Evolutionary conservation across 352 stramenopile species (phyloP), one percentile per base, ranked within the genome.

Genomic region (Phytopythium delawarense): DNA sequence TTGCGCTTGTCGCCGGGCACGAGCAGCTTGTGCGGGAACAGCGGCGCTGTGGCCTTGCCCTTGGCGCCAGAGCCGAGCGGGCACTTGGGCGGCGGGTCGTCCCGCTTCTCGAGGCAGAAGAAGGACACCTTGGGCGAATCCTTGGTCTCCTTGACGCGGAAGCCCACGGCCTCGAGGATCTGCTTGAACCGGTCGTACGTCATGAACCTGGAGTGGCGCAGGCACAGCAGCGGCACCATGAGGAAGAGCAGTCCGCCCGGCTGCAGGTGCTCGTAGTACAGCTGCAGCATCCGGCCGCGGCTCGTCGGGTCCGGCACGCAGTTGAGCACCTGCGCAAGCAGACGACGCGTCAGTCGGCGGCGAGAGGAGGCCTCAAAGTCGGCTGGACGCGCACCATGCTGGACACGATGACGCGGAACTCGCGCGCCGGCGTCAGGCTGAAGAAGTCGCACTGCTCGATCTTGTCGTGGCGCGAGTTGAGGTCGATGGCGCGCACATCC

Each of bases 391-490:
- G 21, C 40, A 75, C 80, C 84, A 98, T 98, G 20, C 91, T 97
- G 59, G 94, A 98, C 21, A 98, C 94, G 45, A 98, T 66, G 4
- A 97, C 87, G 56, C 98, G 87, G 70, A 96, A 98, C 53, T 84
- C 77, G 12, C 76, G 75, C 1, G 59, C 50, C 1, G 90, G 76
- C 52, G 72, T 56, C 18, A 98, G 73, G 20, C 78, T 84, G 64
- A 98, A 97, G 65, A 98, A 98, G 69, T 98, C 92, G 44, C 84
- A 70, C 70, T 96, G 84, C 70, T 98, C 82, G 62, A 98, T 98
- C 61, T 75, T 67, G 30, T 94, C 82, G 71, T 98, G 78, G 51
- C 87, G 88, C 18, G 94, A 97, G 65, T 95, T 90, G 55, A 99
- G 81, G 71, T 99, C 96, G 62, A 99, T 98, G 8, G 96, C 95